phyloP scores from a whole-genome alignment of 306 rosid species.

The Lablab purpureus region DNA sequence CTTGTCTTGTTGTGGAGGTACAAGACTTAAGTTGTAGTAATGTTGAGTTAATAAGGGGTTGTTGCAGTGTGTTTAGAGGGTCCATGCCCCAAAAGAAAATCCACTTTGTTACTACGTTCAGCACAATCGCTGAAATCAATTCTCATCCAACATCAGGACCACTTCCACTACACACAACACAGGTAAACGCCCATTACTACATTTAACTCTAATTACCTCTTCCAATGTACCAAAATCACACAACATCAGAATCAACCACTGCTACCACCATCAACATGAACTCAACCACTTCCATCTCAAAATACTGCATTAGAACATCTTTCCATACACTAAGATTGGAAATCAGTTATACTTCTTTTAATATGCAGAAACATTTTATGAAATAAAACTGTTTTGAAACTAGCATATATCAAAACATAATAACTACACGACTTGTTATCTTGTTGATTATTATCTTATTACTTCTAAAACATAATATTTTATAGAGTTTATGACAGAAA shows the following conservation, averaged over 20 bases:
- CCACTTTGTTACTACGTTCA: not conserved
- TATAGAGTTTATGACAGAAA: too few species aligned
- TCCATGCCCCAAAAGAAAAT: conserved; percentile 12
- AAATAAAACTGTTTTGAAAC: too few species aligned
- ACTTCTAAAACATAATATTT: too few species aligned
- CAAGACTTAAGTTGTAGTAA: conserved; percentile 17
- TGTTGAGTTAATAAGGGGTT: conserved; percentile 5
- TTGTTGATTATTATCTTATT: too few species aligned
- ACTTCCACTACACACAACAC: conserved; percentile 33
- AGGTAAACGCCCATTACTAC: not conserved
- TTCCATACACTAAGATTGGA: too few species aligned
- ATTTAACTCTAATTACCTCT: not conserved
- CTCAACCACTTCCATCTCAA: too few species aligned
- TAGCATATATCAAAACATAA: too few species aligned
- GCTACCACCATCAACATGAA: too few species aligned
- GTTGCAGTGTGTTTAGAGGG: conserved; percentile 21
- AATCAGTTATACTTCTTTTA: too few species aligned
- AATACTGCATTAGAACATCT: too few species aligned
- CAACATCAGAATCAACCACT: not conserved
- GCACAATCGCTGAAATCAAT: not conserved
- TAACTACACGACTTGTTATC: too few species aligned
- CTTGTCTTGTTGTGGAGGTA: conserved; percentile 17
- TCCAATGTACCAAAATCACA: not conserved
- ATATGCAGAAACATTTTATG: too few species aligned
- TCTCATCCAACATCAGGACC: conserved; percentile 40